Base-by-base conservation (phyloP, 257 asterid species). In the Nicotiana sylvestris region DNA sequence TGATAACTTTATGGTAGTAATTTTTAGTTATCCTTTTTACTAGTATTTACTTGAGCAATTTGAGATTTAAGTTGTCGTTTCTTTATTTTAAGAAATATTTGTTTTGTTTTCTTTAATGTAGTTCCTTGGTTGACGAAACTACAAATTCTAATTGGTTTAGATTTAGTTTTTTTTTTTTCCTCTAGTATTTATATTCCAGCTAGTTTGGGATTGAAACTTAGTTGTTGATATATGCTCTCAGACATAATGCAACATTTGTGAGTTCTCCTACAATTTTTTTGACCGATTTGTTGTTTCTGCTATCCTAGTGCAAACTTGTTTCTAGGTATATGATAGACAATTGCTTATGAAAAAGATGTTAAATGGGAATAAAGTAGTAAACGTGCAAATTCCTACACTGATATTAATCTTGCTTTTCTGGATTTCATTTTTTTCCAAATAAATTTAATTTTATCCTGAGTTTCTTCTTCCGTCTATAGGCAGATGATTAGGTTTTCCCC, bases 171-270 rank as follows among this genome's bases (percentile, higher is more conserved):
- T n/a, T 27, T n/a, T 21, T 46, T 0, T 15, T 15, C 39, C 32
- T 49, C 43, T 13, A 74, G 62, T 74, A 49, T 53, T 53, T 53
- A 13, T 53, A 13, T 13, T 6, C 25, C 39, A 2, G 15, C 37
- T 49, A 25, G 64, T 74, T 74, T 49, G 80, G 18, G 62, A 29
- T 74, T 49, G 62, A 74, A 21, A 21, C 25, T 27, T 74, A 74
- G 80, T 72, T 12, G 37, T 51, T 74, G 62, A 74, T 74, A 60
- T 49, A 49, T 46, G 60, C 60, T 72, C 21, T 72, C 78, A 72
- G 60, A 46, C 13, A 25, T 15, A 25, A 46, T 74, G 0, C 3
- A 6, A 1, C 7, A 21, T 43, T 30, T 49, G 25, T 27, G 61
- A 27, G 43, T 49, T 74, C 27, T 8, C 62, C 29, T 66, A 66